Percentiles rank a stretch among this genome's conserved stretches.
Evolutionary conservation across 768 basidiomycete species (phyloP).

Genomic region (Russula lepida): DNA sequence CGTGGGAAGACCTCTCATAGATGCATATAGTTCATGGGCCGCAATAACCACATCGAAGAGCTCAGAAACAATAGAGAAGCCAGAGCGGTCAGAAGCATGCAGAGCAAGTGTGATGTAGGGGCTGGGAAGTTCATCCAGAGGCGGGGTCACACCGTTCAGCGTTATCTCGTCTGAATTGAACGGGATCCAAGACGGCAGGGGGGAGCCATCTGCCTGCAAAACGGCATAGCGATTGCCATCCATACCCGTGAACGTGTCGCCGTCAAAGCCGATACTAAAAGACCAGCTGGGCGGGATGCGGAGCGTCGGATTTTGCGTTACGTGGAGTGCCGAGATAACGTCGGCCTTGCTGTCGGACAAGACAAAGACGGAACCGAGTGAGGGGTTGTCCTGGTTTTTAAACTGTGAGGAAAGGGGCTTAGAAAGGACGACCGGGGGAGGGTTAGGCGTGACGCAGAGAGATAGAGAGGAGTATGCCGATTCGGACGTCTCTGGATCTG

Average conservation of each 20-base stretch:
- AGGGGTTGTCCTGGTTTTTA: slow-evolving; percentile 42
- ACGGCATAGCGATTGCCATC: slow-evolving; percentile 55
- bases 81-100: slow-evolving; percentile 63
- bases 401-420: slow-evolving; percentile 54
- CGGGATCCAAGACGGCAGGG: slow-evolving; percentile 64
- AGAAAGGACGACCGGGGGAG: slow-evolving; percentile 46
- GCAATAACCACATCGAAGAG: slow-evolving; percentile 63
- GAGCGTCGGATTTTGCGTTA: slow-evolving; percentile 41
- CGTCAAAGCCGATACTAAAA: slow-evolving; percentile 79
- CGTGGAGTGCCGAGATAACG: slow-evolving; percentile 46
- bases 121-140: slow-evolving; percentile 30
- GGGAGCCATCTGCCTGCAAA: slow-evolving; percentile 55
- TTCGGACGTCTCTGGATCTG: slow-evolving; percentile 38
- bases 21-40: slow-evolving; percentile 53
- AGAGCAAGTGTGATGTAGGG: slow-evolving; percentile 48
- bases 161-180: slow-evolving; percentile 65
- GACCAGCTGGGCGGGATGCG: slow-evolving; percentile 79
- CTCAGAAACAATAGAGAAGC: slow-evolving; percentile 53
- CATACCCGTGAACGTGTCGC: slow-evolving; percentile 47
- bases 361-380: slow-evolving; percentile 69
- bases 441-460: slow-evolving; percentile 47
- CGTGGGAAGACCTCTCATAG: slow-evolving; percentile 41
- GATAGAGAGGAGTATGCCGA: slow-evolving; percentile 44
- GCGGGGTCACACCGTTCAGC: slow-evolving; percentile 70
- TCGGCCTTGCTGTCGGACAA: slow-evolving; percentile 32